Evolutionary conservation across 371 early-diverging fungal genomes (phyloP).

Genomic region (Vittaforma corneae): DNA sequence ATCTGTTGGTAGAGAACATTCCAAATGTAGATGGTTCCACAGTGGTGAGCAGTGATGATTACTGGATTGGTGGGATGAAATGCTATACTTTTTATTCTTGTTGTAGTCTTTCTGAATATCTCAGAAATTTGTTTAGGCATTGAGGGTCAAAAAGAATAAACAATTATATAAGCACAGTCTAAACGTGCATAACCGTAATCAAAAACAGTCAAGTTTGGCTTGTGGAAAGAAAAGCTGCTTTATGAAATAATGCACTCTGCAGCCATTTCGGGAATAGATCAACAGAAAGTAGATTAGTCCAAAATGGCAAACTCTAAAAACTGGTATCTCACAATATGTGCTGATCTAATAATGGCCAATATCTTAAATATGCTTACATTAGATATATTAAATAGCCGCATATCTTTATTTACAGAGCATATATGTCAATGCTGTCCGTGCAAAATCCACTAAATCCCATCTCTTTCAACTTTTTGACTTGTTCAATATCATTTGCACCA

Average conservation of each 20-base stretch:
- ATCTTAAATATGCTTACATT: no score
- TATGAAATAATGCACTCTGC: no score
- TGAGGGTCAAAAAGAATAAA: constrained; percentile 8
- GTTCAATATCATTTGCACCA: background rate
- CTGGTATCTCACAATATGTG: no score
- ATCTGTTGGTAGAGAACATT: constrained; percentile 93
- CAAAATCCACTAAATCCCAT: constrained; percentile 7
- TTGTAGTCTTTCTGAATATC: background rate
- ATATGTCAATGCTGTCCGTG: constrained; percentile 12
- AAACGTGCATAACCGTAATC: background rate
- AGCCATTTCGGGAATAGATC: no score
- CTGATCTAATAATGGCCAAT: no score
- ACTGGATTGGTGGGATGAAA: constrained; percentile 94
- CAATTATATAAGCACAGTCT: background rate
- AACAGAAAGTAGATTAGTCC: no score
- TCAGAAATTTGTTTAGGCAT: constrained; percentile 19
- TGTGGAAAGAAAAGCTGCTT: no score
- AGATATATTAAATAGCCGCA: no score
- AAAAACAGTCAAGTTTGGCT: no score
- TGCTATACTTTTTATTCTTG: constrained; percentile 79
- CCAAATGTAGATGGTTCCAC: constrained; percentile 90
- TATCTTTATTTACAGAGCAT: no score
- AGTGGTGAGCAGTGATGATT: constrained; percentile 87
- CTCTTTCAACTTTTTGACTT: constrained; percentile 6
- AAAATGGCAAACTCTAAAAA: no score